Conservation (phyloP, 2,329 filamentous ascomycete species). For the Davidsoniella eucalypti region DNA sequence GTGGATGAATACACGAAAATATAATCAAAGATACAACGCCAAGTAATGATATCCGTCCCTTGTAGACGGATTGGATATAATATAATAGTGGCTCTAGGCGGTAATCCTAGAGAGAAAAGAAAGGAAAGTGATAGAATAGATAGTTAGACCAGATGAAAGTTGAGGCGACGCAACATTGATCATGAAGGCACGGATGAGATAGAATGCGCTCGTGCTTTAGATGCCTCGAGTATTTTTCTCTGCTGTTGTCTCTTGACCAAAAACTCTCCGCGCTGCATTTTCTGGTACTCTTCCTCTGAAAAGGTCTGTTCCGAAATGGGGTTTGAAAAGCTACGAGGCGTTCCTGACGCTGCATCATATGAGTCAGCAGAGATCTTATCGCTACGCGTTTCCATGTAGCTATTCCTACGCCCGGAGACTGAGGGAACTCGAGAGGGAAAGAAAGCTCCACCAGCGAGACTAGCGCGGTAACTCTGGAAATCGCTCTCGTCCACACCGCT, state of each 20-base stretch:
- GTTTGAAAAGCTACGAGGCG: constrained; percentile 4
- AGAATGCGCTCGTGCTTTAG: not conserved
- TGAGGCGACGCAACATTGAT: too few relatives aligned
- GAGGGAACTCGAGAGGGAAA: not conserved
- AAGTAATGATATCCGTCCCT: not conserved
- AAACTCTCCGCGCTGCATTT: constrained; percentile 17
- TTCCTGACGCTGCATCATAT: not conserved
- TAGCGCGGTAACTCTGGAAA: constrained; percentile 27
- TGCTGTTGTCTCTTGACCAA: constrained; percentile 10
- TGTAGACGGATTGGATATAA: not conserved
- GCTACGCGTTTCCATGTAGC: not conserved
- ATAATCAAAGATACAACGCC: not conserved
- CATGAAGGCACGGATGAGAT: not conserved
- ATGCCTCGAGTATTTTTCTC: constrained; percentile 2
- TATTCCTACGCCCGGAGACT: not conserved
- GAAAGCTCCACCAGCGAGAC: constrained; percentile 16
- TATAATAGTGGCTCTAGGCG: too few relatives aligned
- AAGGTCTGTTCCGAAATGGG: not conserved
- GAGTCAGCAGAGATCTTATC: not conserved
- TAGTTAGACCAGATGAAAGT: too few relatives aligned
- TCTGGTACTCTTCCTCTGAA: constrained; percentile 22
- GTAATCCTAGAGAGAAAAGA: not conserved
- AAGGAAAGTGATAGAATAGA: not conserved
- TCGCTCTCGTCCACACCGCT: constrained; percentile 31
- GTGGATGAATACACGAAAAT: not conserved